Base-by-base conservation (phyloP, 192 early-diverging fungal genomes). In the Coemansia sp. region DNA sequence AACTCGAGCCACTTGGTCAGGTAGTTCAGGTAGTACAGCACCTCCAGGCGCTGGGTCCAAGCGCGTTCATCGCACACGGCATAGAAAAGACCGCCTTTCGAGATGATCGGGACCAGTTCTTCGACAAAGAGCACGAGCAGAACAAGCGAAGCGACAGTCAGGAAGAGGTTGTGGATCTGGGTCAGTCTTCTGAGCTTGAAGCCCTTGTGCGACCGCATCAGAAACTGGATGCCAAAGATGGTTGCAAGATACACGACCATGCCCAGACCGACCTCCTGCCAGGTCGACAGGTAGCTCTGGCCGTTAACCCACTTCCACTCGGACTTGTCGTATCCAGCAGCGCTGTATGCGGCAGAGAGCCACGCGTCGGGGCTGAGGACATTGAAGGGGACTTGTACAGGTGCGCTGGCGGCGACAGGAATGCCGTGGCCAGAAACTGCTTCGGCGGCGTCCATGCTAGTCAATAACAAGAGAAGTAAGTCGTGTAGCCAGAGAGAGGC, bases 1-100 rank as follows among this genome's bases (percentile, higher is more conserved):
- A 96, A 85, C 77, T 96, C 94, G 84, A 89, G 88, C 84, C 91
- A n/a, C n/a, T n/a, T n/a, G n/a, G n/a, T n/a, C n/a, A n/a, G n/a
- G n/a, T n/a, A 95, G 85, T 96, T 96, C 65, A 96, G 83, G 73
- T 92, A 94, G 85, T 94, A 96, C 14, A 91, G 80, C 51, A 92
- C 76, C 70, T 94, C 91, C 33, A 95, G 79, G 49, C 84, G 83
- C 69, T 92, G 89, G 52, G 89, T 92, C 89, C 89, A 93, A 45
- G 86, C 89, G 58, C 83, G 66, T 40, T 80, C 64, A 60, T 85
- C 50, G 77, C 93, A 94, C 42, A 94, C 78, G 29, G 89, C 83
- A 52, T 86, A 86, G 69, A 91, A 88, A 18, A 93, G 48, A 29
- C 93, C 93, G 45, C 93, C 72, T 31, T 83, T 66, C 45, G 75